Evolutionary conservation across 768 basidiomycete species (phyloP).

Genomic region (Pilatotrama ljubarskyi): DNA sequence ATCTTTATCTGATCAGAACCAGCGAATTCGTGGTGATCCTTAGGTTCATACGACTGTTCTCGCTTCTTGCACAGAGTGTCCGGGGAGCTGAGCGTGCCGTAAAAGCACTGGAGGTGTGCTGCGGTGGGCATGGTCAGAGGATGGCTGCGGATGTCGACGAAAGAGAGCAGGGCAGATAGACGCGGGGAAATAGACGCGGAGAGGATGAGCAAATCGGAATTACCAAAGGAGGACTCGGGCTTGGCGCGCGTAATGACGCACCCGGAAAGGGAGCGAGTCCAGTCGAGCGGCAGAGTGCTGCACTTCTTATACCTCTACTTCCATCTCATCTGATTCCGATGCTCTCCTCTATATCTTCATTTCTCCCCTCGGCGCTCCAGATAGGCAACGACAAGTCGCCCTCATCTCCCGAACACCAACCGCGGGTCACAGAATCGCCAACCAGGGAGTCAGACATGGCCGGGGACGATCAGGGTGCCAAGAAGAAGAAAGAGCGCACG

Average conservation of each 20-base stretch:
- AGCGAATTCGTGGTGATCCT: background rate
- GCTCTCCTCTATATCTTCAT: conserved; percentile 26
- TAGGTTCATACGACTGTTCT: background rate
- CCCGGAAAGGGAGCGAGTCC: background rate
- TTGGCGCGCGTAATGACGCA: conserved; percentile 18
- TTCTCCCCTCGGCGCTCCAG: conserved; percentile 25
- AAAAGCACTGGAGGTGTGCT: background rate
- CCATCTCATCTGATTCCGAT: conserved; percentile 24
- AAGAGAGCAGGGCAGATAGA: background rate
- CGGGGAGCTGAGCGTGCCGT: background rate
- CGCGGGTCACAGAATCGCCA: conserved; percentile 2
- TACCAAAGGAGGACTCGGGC: background rate
- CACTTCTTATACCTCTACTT: conserved; percentile 10
- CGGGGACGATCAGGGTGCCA: conserved; percentile 36
- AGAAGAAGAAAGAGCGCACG: conserved; percentile 47
- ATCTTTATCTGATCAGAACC: background rate
- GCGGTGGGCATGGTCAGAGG: background rate
- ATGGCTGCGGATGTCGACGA: background rate
- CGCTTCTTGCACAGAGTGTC: background rate
- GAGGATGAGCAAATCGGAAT: conserved; percentile 3
- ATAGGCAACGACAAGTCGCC: conserved; percentile 19
- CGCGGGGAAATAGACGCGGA: background rate
- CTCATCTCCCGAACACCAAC: background rate
- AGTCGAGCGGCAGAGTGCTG: conserved; percentile 6
- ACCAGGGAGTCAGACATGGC: conserved; percentile 18